Base-by-base conservation (phyloP, 345 rosid species). In the Eutrema yunnanense region DNA sequence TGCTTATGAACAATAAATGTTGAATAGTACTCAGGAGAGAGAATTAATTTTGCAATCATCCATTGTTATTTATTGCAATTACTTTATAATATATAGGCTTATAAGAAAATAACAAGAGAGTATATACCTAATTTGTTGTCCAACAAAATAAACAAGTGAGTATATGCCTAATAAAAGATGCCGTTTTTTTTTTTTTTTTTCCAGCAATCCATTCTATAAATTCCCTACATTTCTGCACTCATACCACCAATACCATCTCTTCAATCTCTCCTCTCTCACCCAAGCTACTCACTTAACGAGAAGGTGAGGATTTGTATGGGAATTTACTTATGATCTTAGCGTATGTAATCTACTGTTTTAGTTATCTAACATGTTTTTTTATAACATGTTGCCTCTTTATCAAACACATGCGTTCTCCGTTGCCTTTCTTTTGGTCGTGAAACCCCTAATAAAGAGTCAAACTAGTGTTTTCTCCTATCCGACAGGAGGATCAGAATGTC, bases 401-500 rank as follows among this genome's bases (percentile, higher is more conserved):
- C 3, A 26, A 34, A 8, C 6, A 56, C 43, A 36, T 43, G 43
- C 43, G 22, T 34, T 55, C 42, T 30, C 37, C 30, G 44, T 41
- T 46, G 26, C 48, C 57, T 26, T 49, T 46, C 62, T 51, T 41
- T 30, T 29, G n/a, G 12, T 9, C 6, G 4, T 34, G 16, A 54
- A 62, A 32, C 19, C 37, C 56, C 9, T 44, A 8, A 57, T 46
- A 47, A 26, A 57, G 44, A 46, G 38, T 22, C 56, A 36, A 55
- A 9, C 38, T 57, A 57, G 48, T 46, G n/a, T 34, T 41, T 58
- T 7, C n/a, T 69, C 73, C 37, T 33, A 69, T 27, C 65, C 73
- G 37, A 56, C 65, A 36, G 46, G 37, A 57, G 65, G 29, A 46
- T 69, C 34, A 69, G 46, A 37, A 47, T 48, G 48, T 58, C 7